Conservation (phyloP, 805 yeast species). For the Candida namnaoensis region DNA sequence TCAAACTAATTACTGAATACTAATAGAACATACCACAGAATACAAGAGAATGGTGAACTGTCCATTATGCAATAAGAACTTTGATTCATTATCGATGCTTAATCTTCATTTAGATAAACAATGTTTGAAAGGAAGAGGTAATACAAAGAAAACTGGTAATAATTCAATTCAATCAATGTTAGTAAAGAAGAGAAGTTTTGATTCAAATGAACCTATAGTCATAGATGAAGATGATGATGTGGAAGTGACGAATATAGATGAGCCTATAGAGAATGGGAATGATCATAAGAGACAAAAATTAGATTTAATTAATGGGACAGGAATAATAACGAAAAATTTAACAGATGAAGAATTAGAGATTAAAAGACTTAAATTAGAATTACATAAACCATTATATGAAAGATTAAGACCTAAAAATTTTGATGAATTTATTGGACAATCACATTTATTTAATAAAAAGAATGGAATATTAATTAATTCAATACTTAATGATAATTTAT, state of each 20-base stretch:
- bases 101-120: slow-evolving; percentile 20
- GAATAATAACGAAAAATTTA: background rate
- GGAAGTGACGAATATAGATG: no score
- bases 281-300: no score
- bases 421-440: slow-evolving; percentile 77
- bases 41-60: slow-evolving; percentile 19
- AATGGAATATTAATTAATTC: slow-evolving; percentile 59
- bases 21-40: no score
- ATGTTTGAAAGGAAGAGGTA: background rate
- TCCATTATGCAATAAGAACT: slow-evolving; percentile 19
- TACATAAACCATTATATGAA: slow-evolving; percentile 54
- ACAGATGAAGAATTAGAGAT: slow-evolving; percentile 8
- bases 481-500: slow-evolving; percentile 51
- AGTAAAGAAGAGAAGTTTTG: background rate
- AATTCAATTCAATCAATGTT: background rate
- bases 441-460: slow-evolving; percentile 55
- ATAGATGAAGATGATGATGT: background rate
- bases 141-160: background rate
- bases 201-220: background rate
- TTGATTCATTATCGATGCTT: slow-evolving; percentile 14
- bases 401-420: slow-evolving; percentile 69
- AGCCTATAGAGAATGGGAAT: background rate
- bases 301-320: background rate
- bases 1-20: no score
- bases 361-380: slow-evolving; percentile 6